Percentiles rank a stretch among this genome's conserved stretches.
Evolutionary conservation across 2,329 filamentous ascomycete species (phyloP).

Genomic region (Sporothrix pseudoabietina): DNA sequence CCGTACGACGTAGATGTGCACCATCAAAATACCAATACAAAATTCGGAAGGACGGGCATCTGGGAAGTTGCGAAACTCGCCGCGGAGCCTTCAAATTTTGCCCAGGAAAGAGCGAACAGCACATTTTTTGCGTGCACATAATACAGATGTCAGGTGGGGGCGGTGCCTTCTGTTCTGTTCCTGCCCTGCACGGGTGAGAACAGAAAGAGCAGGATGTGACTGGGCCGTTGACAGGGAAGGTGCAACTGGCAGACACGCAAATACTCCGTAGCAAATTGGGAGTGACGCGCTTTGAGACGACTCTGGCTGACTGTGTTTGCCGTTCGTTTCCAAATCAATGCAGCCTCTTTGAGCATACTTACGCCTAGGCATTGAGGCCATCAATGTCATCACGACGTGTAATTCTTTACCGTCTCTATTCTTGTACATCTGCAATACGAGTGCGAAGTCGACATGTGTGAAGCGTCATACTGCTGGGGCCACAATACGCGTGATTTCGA

Average conservation of each 20-base stretch:
- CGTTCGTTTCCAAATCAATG: background rate
- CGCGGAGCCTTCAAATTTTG: background rate
- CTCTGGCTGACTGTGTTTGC: conserved; percentile 4
- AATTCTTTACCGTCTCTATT: background rate
- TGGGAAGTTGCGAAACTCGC: conserved; percentile 1
- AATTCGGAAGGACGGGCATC: background rate
- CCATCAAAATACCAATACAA: conserved; percentile 7
- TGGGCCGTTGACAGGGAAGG: background rate
- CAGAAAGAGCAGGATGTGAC: background rate
- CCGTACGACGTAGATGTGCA: background rate
- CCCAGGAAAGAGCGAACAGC: background rate
- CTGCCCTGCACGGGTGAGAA: background rate
- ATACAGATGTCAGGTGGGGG: background rate
- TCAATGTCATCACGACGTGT: background rate
- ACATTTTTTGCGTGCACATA: background rate
- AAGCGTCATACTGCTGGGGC: background rate
- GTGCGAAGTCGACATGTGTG: background rate
- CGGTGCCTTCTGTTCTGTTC: background rate
- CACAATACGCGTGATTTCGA: background rate
- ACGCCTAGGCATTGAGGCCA: background rate
- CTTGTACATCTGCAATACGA: background rate
- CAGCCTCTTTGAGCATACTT: background rate
- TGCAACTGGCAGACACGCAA: background rate
- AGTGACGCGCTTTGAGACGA: background rate
- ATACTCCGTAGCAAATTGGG: background rate